Evolutionary conservation across 495 filamentous ascomycete genomes (phyloP), one percentile per base, ranked within the genome.

Genomic region (Podospora bellae-mahoneyi): DNA sequence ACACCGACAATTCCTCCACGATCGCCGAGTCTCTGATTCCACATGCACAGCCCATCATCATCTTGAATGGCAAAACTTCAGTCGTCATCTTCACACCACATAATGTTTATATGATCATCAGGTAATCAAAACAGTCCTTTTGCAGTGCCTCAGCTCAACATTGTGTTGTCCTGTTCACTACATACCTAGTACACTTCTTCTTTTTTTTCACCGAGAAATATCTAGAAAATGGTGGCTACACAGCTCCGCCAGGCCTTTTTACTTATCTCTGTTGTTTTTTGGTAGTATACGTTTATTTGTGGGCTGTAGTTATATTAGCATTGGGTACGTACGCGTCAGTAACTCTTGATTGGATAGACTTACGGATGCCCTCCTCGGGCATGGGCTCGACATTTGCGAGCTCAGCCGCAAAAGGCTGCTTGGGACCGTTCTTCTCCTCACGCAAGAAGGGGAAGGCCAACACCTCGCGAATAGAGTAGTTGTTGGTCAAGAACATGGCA

Each of bases 401-500:
- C 78, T 93, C 90, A 27, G 88, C 89, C 60, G 88, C 89, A 34
- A 80, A 76, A 82, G 86, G 87, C 74, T 76, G 79, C 73, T 82
- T 80, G 66, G 58, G 57, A 5, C 34, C 66, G 69, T 79, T 76
- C 74, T 76, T 73, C 44, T 78, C 77, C 75, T 85, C 85, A 27
- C 75, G 75, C 77, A 87, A 82, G 77, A 85, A 84, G 7, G 85
- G 96, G 87, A 99, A 98, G 15, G 95, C 88, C 62, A 99, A 82
- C 4, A 98, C 95, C 81, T 99, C 95, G 83, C 96, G 95, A 80
- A 98, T 98, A 68, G 76, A 75, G 84, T 97, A 97, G 78, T 96
- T 90, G 80, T 98, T 86, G 60, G 96, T 97, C 73, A 98, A 82
- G 85, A 98, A 97, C 95, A 98, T 98, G 74, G 94, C 91, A 75